These are phyloP conservation scores for Aureobasidium sp. DNA, from an alignment of 2,329 filamentous ascomycete genomes.

Conservation along the genomic window DNA sequence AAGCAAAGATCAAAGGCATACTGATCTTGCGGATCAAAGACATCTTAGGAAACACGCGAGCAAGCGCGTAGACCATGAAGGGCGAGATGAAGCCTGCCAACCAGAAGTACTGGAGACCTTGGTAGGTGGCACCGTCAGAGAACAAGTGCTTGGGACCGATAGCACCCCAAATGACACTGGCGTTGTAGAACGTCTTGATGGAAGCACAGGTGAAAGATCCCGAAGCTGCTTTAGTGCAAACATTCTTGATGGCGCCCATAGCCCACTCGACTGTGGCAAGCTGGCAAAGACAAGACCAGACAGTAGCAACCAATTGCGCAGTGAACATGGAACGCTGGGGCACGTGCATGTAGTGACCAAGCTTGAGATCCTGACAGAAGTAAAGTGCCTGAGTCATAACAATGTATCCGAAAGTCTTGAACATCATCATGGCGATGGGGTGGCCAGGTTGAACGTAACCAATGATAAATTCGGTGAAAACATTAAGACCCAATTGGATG, in stretches of 20 bases:
- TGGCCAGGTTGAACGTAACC: slow-evolving; percentile 75
- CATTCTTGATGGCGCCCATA: slow-evolving; percentile 66
- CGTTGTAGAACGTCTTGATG: slow-evolving; percentile 77
- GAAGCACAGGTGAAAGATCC: background rate
- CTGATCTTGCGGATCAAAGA: slow-evolving; percentile 20
- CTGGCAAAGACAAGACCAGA: slow-evolving; percentile 72
- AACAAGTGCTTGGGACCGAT: slow-evolving; percentile 12
- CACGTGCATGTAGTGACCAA: slow-evolving; percentile 85
- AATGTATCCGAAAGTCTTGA: slow-evolving; percentile 76
- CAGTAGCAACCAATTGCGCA: slow-evolving; percentile 69
- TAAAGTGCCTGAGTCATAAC: slow-evolving; percentile 64
- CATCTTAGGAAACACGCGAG: slow-evolving; percentile 19
- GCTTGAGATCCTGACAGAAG: slow-evolving; percentile 78
- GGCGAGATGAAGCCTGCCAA: slow-evolving; percentile 68
- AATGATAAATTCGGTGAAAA: slow-evolving; percentile 52
- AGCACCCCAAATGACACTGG: slow-evolving; percentile 74
- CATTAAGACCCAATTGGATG: slow-evolving; percentile 22
- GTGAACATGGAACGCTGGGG: slow-evolving; percentile 70
- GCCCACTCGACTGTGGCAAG: slow-evolving; percentile 87
- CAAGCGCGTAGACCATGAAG: slow-evolving; percentile 63
- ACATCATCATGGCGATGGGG: slow-evolving; percentile 88
- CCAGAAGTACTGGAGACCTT: slow-evolving; percentile 74
- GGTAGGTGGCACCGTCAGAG: slow-evolving; percentile 67
- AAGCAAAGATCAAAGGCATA: slow-evolving; percentile 68
- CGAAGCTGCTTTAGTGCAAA: slow-evolving; percentile 52